phyloP scores from a whole-genome alignment of 129 eudicot species.

The Helianthus annuus region DNA sequence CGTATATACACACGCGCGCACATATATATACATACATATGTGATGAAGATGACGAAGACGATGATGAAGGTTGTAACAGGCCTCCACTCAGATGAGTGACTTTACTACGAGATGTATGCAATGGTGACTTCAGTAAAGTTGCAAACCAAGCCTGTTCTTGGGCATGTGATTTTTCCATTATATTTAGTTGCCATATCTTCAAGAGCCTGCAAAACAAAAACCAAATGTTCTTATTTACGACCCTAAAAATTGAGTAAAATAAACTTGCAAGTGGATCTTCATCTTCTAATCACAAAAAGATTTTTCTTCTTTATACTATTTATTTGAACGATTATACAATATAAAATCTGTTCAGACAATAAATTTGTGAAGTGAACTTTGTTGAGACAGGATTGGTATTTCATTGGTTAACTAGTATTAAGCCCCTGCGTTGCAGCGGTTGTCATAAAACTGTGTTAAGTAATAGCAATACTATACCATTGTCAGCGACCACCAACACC shows the following conservation, averaged over 20 bases:
- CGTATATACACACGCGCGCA: slow-evolving; percentile 11
- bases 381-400: too few relatives aligned
- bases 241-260: too few relatives aligned
- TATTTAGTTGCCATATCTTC: slow-evolving; percentile 90
- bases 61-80: slow-evolving; percentile 11
- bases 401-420: too few relatives aligned
- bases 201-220: slow-evolving; percentile 60
- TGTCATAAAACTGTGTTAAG: too few relatives aligned
- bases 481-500: too few relatives aligned
- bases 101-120: slow-evolving; percentile 73
- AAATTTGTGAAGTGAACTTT: background rate
- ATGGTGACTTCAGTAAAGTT: slow-evolving; percentile 60
- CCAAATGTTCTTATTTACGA: too few relatives aligned
- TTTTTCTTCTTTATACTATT: background rate
- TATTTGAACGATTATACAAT: too few relatives aligned
- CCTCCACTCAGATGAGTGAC: slow-evolving; percentile 11
- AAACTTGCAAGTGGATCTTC: background rate
- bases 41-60: background rate
- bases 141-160: slow-evolving; percentile 72
- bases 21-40: too few relatives aligned
- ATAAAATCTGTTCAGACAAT: background rate
- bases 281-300: background rate
- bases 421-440: too few relatives aligned
- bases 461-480: too few relatives aligned
- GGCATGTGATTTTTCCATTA: slow-evolving; percentile 80